A percentile compares a stretch with the other conserved stretches of the same genome.
These are phyloP conservation scores for Nakazawaea ambrosiae DNA, from an alignment of 805 yeast genomes.

Conservation along the genomic window DNA sequence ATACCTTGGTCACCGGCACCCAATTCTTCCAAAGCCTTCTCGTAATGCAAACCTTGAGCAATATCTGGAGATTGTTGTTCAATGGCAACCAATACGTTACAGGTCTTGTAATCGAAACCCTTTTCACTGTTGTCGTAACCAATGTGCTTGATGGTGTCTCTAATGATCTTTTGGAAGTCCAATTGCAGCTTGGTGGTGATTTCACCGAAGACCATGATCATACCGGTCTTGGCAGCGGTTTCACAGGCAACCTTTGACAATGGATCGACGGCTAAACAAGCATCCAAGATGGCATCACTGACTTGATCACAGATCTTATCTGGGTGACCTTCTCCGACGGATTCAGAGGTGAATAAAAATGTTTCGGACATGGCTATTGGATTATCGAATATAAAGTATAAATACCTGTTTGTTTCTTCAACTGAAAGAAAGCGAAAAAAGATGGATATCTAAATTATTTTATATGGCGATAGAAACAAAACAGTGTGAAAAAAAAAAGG, in stretches of 20 bases:
- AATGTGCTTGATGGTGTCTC: constrained; percentile 97
- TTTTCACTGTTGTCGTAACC: constrained; percentile 95
- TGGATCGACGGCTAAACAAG: constrained; percentile 93
- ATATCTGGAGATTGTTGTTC: constrained; percentile 99
- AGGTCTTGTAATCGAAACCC: constrained; percentile 98
- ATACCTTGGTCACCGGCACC: constrained; percentile 99
- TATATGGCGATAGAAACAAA: constrained; percentile 9
- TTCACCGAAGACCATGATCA: constrained; percentile 99
- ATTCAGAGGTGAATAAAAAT: constrained; percentile 74
- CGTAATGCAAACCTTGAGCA: constrained; percentile 98
- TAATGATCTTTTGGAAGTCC: constrained; percentile 95
- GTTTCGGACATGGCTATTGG: constrained; percentile 28
- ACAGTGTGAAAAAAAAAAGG: background rate
- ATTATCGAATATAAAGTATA: too few relatives aligned
- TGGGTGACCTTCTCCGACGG: constrained; percentile 94
- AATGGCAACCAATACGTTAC: constrained; percentile 97
- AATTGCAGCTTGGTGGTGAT: constrained; percentile 93
- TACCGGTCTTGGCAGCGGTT: constrained; percentile 98
- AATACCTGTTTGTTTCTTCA: too few relatives aligned
- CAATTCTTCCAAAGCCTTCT: constrained; percentile 88
- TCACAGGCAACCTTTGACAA: constrained; percentile 99
- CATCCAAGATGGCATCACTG: constrained; percentile 96
- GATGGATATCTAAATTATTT: background rate
- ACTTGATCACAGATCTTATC: constrained; percentile 98
- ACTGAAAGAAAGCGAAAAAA: too few relatives aligned